Conservation (phyloP, 2,329 filamentous ascomycete species). For the Phymatotrichopsis omnivora region DNA sequence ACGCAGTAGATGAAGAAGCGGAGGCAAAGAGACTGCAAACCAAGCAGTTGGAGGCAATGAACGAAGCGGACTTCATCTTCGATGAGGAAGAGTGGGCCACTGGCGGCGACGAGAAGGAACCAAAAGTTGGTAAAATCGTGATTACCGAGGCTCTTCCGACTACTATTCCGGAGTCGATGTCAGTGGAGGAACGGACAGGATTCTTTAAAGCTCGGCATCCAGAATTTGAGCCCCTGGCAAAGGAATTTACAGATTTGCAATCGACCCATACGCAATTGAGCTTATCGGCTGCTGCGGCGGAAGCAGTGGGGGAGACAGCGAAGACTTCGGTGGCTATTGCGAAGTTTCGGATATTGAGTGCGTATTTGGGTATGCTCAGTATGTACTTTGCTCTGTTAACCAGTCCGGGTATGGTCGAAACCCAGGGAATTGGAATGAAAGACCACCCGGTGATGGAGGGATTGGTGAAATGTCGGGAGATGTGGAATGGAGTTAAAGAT, state of each 20-base stretch:
- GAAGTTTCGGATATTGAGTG: constrained; percentile 70
- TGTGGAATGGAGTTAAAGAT: constrained; percentile 67
- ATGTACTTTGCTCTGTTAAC: constrained; percentile 92
- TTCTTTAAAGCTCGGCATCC: constrained; percentile 76
- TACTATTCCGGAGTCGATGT: constrained; percentile 71
- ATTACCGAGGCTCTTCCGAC: constrained; percentile 76
- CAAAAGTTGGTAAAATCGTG: constrained; percentile 46
- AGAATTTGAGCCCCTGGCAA: constrained; percentile 77
- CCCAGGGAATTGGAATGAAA: constrained; percentile 52
- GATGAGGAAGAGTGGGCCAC: constrained; percentile 79
- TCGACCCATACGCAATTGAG: constrained; percentile 49
- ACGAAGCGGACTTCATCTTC: constrained; percentile 84
- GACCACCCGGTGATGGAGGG: constrained; percentile 88
- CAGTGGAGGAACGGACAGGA: constrained; percentile 59
- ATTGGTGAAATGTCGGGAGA: constrained; percentile 64
- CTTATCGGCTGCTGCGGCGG: constrained; percentile 48
- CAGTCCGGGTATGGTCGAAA: constrained; percentile 18
- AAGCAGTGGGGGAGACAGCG: constrained; percentile 39
- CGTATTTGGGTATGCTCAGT: constrained; percentile 74
- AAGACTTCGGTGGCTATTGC: constrained; percentile 50
- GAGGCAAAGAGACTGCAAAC: constrained; percentile 82
- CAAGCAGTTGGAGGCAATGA: constrained; percentile 82
- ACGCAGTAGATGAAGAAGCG: constrained; percentile 80
- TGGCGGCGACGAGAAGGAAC: constrained; percentile 35
- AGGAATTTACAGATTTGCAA: constrained; percentile 67